These are phyloP conservation scores for Tilletia walkeri DNA, from an alignment of 1,284 basidiomycete species.

Conservation along the genomic window DNA sequence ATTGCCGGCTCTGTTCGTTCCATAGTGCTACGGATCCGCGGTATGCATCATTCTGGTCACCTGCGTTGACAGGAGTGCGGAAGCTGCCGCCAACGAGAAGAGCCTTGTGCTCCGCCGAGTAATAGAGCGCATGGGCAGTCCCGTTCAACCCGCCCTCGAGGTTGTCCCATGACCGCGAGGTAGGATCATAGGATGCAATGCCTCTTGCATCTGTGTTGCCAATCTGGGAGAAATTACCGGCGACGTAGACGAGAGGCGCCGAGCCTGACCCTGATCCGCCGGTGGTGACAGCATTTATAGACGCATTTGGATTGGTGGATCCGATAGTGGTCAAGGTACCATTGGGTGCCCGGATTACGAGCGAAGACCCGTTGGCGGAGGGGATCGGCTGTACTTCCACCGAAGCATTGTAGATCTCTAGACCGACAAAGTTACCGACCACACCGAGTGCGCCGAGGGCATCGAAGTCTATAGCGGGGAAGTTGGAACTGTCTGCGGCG, in stretches of 20 bases:
- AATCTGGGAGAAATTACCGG: conserved; percentile 53
- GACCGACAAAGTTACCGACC: conserved; percentile 45
- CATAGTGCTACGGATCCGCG: conserved; percentile 74
- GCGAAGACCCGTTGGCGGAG: conserved; percentile 22
- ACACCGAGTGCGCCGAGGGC: conserved; percentile 45
- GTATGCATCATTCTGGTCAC: conserved; percentile 48
- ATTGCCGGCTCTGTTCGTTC: conserved; percentile 67
- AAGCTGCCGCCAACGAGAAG: conserved; percentile 87
- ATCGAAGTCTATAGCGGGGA: conserved; percentile 50
- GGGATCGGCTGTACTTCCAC: background rate
- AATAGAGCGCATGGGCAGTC: conserved; percentile 72
- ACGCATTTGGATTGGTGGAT: conserved; percentile 50
- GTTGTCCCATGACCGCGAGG: background rate
- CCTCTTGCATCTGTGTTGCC: conserved; percentile 41
- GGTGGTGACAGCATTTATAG: conserved; percentile 48
- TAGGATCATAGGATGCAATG: conserved; percentile 43
- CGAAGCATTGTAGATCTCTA: conserved; percentile 35
- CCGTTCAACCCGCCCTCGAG: conserved; percentile 61
- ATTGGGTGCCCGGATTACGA: conserved; percentile 35
- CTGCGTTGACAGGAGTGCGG: conserved; percentile 52
- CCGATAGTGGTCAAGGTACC: conserved; percentile 47
- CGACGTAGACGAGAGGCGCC: conserved; percentile 48
- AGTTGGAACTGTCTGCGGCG: conserved; percentile 30
- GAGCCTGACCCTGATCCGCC: conserved; percentile 24
- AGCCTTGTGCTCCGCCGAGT: conserved; percentile 69